Conservation (phyloP, 306 rosid species). For the Prunus mongolica region DNA sequence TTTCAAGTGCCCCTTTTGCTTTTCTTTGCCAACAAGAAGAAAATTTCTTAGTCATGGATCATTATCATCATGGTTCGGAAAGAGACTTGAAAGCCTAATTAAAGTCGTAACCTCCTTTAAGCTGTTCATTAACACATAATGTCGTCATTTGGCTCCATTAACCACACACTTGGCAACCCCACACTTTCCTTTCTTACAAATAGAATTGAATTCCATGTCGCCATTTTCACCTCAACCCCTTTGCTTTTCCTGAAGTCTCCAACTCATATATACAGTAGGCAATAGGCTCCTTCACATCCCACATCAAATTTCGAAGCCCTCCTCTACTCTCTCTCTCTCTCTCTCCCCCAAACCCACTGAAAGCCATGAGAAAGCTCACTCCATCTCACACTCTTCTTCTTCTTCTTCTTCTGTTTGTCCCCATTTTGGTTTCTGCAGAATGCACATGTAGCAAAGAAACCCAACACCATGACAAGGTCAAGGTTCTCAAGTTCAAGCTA, state of each 20-base stretch:
- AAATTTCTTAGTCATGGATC: background rate
- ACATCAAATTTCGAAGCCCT: background rate
- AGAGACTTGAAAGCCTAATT: background rate
- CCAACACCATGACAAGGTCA: constrained; percentile 20
- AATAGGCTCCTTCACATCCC: background rate
- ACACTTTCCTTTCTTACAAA: background rate
- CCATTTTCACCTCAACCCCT: constrained; percentile 8
- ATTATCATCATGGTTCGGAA: background rate
- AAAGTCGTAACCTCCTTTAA: constrained; percentile 7
- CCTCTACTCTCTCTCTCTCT: background rate
- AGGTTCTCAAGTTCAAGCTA: constrained; percentile 45
- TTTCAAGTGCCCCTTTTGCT: background rate
- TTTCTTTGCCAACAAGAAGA: background rate
- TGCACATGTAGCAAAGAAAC: constrained; percentile 19
- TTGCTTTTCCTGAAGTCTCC: background rate
- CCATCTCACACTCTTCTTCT: constrained; percentile 7
- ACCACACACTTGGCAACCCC: constrained; percentile 1
- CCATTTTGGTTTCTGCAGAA: constrained; percentile 30
- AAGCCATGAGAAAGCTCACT: constrained; percentile 10
- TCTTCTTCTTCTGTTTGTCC: constrained; percentile 20
- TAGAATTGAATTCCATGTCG: constrained; percentile 14
- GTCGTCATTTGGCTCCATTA: constrained; percentile 11
- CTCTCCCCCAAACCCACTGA: background rate
- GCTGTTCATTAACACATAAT: constrained; percentile 1
- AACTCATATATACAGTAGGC: constrained; percentile 10